These are phyloP conservation scores for Phytophthora constricta DNA, from an alignment of 352 stramenopile species.

Conservation along the genomic window DNA sequence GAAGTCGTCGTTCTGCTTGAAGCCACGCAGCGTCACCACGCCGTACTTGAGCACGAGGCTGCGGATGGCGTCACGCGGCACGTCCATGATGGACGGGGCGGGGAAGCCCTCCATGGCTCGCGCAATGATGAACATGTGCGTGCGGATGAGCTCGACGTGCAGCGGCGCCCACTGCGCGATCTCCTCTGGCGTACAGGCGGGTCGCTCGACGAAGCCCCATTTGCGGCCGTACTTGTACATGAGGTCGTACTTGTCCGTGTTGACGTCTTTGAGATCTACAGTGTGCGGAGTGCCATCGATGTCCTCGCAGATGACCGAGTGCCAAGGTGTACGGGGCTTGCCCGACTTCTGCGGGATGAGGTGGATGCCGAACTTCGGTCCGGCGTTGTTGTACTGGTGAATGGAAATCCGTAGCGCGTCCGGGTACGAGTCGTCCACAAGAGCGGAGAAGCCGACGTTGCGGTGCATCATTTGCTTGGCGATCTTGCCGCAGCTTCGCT, in stretches of 20 bases:
- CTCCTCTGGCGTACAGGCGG: conserved; percentile 20
- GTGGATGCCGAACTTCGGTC: conserved; percentile 29
- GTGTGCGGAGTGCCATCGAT: conserved; percentile 15
- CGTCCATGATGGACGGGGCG: conserved; percentile 22
- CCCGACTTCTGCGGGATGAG: conserved; percentile 14
- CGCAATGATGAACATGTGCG: conserved; percentile 27
- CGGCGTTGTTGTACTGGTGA: conserved; percentile 29
- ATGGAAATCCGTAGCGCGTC: conserved; percentile 27
- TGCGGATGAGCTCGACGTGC: conserved; percentile 27
- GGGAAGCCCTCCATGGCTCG: conserved; percentile 19
- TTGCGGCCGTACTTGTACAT: conserved; percentile 32
- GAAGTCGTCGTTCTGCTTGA: conserved; percentile 34
- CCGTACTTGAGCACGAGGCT: conserved; percentile 27
- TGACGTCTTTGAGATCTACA: conserved; percentile 23
- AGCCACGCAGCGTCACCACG: conserved; percentile 21
- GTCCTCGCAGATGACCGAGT: conserved; percentile 23
- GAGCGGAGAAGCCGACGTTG: conserved; percentile 28
- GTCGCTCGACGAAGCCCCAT: conserved; percentile 26
- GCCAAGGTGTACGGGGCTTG: conserved; percentile 13
- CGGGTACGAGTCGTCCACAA: conserved; percentile 22
- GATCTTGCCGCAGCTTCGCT: conserved; percentile 24
- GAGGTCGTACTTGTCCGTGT: conserved; percentile 31
- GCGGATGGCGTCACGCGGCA: conserved; percentile 23
- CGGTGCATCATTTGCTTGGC: conserved; percentile 26
- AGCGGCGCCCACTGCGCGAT: conserved; percentile 20